Base-by-base conservation (phyloP, 495 filamentous ascomycete genomes). In the Lophiotrema nucula region DNA sequence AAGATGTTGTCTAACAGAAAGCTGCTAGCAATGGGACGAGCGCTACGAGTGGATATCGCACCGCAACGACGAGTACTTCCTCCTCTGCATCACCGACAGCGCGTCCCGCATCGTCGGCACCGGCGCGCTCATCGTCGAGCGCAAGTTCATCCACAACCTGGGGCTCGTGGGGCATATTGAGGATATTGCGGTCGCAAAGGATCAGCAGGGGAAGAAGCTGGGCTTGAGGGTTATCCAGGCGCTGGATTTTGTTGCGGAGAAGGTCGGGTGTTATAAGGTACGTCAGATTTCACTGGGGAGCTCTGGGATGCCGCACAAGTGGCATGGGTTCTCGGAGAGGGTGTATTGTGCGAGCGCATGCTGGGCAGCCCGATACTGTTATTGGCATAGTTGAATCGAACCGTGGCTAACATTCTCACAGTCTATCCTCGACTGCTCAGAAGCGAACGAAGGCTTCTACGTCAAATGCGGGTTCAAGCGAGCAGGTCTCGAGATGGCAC, bases 391-490 rank as follows among this genome's bases (percentile, higher is more conserved):
- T 35, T 35, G 8, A 35, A 35, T 8, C 31, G 8, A 54, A 79
- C 81, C 67, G 81, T 78, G 68, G 78, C 74, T 69, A 84, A 50
- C 47, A 47, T 50, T 10, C 19, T 15, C 23, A 22, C 48, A 52
- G 83, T 81, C 77, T 23, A 89, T 90, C 50, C 78, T 90, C 24
- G 87, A 90, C 60, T 90, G 87, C 70, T 86, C 82, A 8, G 86
- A 89, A 69, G 74, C 87, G 63, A 98, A 98, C 72, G 90, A 96
- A 74, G 93, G 91, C 15, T 98, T 98, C 78, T 98, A 98, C 72
- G 83, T 96, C 64, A 98, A 98, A 81, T 98, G 93, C 70, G 95
- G 92, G 39, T 97, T 95, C 73, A 88, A 89, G 74, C 78, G 91
- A 43, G 95, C 91, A 22, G 93, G 93, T 8, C 73, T 97, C 48